These are phyloP conservation scores for Podaxis pistillaris DNA, from an alignment of 768 basidiomycete genomes.

Conservation along the genomic window DNA sequence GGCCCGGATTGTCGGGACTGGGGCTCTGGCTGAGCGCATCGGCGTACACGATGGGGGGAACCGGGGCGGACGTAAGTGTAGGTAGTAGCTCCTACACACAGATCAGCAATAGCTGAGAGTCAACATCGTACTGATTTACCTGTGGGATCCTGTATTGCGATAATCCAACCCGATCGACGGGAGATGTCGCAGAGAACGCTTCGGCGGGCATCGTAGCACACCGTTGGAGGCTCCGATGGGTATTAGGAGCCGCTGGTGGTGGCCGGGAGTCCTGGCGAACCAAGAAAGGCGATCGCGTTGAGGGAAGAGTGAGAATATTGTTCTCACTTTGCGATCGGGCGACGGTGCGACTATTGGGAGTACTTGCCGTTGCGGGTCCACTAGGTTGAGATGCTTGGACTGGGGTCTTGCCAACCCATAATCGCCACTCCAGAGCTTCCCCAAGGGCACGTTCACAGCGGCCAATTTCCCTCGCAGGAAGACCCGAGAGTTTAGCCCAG, in stretches of 20 bases:
- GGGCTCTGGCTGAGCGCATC: slow-evolving; percentile 26
- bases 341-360: slow-evolving; percentile 34
- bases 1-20: slow-evolving; percentile 54
- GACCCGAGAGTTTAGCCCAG: slow-evolving; percentile 92
- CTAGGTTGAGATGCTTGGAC: slow-evolving; percentile 20
- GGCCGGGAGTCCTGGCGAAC: slow-evolving; percentile 13
- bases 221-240: slow-evolving; percentile 33
- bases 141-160: background rate
- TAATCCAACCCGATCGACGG: background rate
- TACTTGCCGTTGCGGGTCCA: slow-evolving; percentile 18
- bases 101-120: background rate
- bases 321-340: slow-evolving; percentile 53
- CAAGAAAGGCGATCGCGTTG: slow-evolving; percentile 24
- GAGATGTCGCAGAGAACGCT: background rate
- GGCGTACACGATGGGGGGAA: background rate
- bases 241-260: background rate
- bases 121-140: background rate
- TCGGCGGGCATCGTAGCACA: slow-evolving; percentile 17
- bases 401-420: slow-evolving; percentile 82
- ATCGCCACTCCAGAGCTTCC: slow-evolving; percentile 83
- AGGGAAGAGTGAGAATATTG: slow-evolving; percentile 23
- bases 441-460: slow-evolving; percentile 88
- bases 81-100: slow-evolving; percentile 13
- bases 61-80: background rate
- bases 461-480: slow-evolving; percentile 82